Base-by-base conservation (phyloP, 345 rosid species). In the Ceriops tagal region DNA sequence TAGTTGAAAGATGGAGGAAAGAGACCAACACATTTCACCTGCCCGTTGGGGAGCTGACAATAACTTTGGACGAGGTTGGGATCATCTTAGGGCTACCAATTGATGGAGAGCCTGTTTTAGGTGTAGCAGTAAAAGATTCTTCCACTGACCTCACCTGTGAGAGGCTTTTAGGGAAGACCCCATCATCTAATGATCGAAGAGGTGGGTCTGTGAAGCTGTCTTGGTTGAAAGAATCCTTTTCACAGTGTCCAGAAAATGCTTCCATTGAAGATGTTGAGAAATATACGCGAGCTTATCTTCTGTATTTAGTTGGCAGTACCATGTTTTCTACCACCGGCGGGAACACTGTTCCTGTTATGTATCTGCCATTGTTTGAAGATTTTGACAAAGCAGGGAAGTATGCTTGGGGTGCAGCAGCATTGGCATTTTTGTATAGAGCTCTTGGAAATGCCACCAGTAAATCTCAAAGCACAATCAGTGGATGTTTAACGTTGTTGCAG, bases 181-280 rank as follows among this genome's bases (percentile, higher is more conserved):
- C 97, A 0, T 91, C 87, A 46, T 68, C 85, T 43, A 87, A 78
- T 58, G 88, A 90, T 62, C 92, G 96, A 4, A 93, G 98, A 70
- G 98, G 98, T 65, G 98, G 98, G 49, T 89, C 91, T 96, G 96
- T 93, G 73, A 93, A 93, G 83, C 85, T 90, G 66, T 89, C 96
- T 71, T 93, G 97, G 98, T 80, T 93, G 80, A 93, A 93, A 70
- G 98, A 93, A 66, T 84, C 73, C 62, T 93, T 93, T 78, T 83
- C 91, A 30, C 84, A 73, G 8, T 90, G 93, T 79, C 88, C 87
- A 56, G 89, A 82, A n/a, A 82, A 77, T 77, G 91, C 88, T 1
- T 58, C 89, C 6, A 21, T 43, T 11, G 96, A 89, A 75, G 85
- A 85, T 63, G 80, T 89, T 61, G 89, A 85, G 82, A 55, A 73